These are phyloP conservation scores for Thecaphora thlaspeos DNA, from an alignment of 1,284 basidiomycete genomes.

Conservation along the genomic window DNA sequence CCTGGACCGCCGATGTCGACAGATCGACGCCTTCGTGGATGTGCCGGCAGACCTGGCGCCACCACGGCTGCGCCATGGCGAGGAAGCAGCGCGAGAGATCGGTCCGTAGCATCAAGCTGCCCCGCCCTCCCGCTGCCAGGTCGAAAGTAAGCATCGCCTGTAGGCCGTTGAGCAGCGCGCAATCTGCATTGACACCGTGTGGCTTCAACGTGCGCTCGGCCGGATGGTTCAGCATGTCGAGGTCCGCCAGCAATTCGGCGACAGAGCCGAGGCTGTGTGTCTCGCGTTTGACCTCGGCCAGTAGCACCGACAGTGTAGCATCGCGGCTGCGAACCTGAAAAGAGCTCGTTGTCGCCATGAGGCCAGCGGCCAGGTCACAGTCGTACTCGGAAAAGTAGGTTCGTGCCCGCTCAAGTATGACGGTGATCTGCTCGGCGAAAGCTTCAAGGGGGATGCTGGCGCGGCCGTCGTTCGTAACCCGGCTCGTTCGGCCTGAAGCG, in stretches of 20 bases:
- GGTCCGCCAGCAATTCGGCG: neutral
- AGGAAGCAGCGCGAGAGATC: neutral
- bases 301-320: slow-evolving; percentile 16
- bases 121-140: slow-evolving; percentile 8
- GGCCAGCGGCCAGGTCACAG: slow-evolving; percentile 10
- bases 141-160: slow-evolving; percentile 28
- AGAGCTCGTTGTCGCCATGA: neutral
- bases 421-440: slow-evolving; percentile 23
- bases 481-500: neutral
- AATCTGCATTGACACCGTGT: neutral
- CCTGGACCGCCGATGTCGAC: neutral
- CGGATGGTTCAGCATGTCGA: neutral
- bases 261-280: neutral
- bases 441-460: slow-evolving; percentile 14
- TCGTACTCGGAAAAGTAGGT: slow-evolving; percentile 15
- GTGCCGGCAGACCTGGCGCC: slow-evolving; percentile 17
- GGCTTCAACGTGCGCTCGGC: no score
- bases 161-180: slow-evolving; percentile 25
- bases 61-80: slow-evolving; percentile 10
- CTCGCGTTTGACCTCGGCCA: slow-evolving; percentile 10
- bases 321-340: neutral
- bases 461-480: neutral
- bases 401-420: slow-evolving; percentile 13
- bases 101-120: neutral
- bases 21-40: slow-evolving; percentile 17